Percentiles rank a stretch among this genome's conserved stretches.
Conservation (phyloP, 371 early-diverging fungal species). For the Mortierella sp. region DNA sequence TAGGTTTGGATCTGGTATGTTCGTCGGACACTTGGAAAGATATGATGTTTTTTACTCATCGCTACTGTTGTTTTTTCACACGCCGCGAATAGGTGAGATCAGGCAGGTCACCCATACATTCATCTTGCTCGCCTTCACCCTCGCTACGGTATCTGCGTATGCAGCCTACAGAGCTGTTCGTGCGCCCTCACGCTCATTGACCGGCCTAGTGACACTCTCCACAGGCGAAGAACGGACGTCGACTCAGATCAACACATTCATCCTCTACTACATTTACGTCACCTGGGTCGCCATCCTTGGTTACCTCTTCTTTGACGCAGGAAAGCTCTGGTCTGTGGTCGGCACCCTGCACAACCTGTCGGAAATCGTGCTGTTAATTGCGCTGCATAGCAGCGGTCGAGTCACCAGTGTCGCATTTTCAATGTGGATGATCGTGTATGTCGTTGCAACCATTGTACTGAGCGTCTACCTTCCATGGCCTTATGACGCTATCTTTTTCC, state of each 20-base stretch:
- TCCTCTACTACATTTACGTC: constrained; percentile 54
- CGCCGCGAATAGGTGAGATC: constrained; percentile 19
- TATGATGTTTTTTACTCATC: too few relatives aligned
- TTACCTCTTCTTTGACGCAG: constrained; percentile 57
- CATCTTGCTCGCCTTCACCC: constrained; percentile 32
- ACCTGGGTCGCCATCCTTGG: constrained; percentile 54
- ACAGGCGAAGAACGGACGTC: constrained; percentile 39
- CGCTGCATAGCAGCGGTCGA: constrained; percentile 43
- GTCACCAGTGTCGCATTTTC: constrained; percentile 54
- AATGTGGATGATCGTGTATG: constrained; percentile 49
- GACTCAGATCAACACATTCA: constrained; percentile 52
- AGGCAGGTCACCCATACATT: constrained; percentile 34
- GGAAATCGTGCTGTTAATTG: constrained; percentile 55
- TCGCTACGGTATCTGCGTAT: constrained; percentile 25
- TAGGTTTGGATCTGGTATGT: constrained; percentile 8
- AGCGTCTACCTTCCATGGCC: constrained; percentile 59
- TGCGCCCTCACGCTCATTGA: constrained; percentile 37
- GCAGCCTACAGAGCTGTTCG: constrained; percentile 25
- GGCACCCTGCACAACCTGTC: constrained; percentile 61
- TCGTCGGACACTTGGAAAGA: too few relatives aligned
- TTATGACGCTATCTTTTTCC: constrained; percentile 62
- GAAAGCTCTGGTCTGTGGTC: constrained; percentile 62
- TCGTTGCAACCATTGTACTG: constrained; percentile 43
- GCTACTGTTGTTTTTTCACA: too few relatives aligned
- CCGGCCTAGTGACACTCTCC: constrained; percentile 35